Evolutionary conservation across 1,284 basidiomycete genomes (phyloP).

Genomic region (Mixia osmundae): DNA sequence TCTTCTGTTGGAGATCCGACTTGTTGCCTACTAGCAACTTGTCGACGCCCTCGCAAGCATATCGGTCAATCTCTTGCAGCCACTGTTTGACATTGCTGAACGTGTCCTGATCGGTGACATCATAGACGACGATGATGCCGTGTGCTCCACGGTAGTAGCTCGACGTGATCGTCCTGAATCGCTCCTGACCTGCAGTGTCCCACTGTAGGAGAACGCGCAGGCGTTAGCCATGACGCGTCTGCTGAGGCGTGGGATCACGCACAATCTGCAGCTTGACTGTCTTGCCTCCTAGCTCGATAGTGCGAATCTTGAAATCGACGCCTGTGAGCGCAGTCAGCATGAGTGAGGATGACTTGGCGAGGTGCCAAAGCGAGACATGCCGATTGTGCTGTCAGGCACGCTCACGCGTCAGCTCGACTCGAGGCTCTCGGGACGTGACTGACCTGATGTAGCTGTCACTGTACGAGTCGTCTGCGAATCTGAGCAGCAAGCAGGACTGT

Average conservation of each 20-base stretch:
- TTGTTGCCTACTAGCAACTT: constrained; percentile 97
- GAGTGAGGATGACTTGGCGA: too few relatives aligned
- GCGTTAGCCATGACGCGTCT: neutral
- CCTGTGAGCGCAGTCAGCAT: constrained; percentile 20
- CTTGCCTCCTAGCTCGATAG: constrained; percentile 98
- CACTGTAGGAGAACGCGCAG: constrained; percentile 33
- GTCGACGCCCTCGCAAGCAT: constrained; percentile 96
- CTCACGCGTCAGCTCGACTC: too few relatives aligned
- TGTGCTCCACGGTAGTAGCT: constrained; percentile 61
- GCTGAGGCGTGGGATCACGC: constrained; percentile 19
- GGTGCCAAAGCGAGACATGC: too few relatives aligned
- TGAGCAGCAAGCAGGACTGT: constrained; percentile 27
- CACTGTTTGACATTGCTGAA: constrained; percentile 99
- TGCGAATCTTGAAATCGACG: constrained; percentile 98
- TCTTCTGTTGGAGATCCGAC: constrained; percentile 90
- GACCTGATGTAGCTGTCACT: constrained; percentile 27
- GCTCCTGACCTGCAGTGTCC: constrained; percentile 95
- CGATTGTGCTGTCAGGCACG: too few relatives aligned
- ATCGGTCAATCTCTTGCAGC: constrained; percentile 98
- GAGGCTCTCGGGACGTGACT: too few relatives aligned
- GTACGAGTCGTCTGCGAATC: constrained; percentile 27
- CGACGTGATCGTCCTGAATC: constrained; percentile 86
- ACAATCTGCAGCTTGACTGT: constrained; percentile 92
- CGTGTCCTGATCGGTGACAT: constrained; percentile 90
- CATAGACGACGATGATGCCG: constrained; percentile 96